phyloP scores from a whole-genome alignment of 2,329 filamentous ascomycete species.

The Xylaria sp. region DNA sequence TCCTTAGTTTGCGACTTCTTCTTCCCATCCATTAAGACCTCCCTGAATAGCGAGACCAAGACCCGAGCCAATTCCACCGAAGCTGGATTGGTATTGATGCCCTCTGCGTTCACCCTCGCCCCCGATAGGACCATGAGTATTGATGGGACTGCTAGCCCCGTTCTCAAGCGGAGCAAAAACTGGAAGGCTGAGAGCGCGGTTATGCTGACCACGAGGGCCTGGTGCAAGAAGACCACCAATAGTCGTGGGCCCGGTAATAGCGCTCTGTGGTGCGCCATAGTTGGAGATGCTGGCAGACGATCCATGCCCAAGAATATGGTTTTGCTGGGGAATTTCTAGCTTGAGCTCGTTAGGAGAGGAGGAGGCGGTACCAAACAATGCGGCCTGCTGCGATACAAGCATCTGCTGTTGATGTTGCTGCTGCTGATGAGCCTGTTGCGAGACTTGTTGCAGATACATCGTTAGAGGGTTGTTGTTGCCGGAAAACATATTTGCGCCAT shows the following conservation, averaged over 20 bases:
- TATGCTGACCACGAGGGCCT: conserved; percentile 70
- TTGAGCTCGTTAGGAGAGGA: conserved; percentile 66
- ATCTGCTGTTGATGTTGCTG: conserved; percentile 79
- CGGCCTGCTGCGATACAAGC: conserved; percentile 79
- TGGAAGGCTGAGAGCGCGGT: conserved; percentile 88
- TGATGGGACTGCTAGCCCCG: conserved; percentile 62
- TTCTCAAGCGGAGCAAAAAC: conserved; percentile 73
- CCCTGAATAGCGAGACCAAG: conserved; percentile 72
- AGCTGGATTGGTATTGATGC: conserved; percentile 74
- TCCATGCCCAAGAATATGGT: conserved; percentile 69
- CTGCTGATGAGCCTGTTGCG: conserved; percentile 76
- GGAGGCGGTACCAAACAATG: conserved; percentile 79
- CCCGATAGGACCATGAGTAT: conserved; percentile 57
- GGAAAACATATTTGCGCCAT: conserved; percentile 76
- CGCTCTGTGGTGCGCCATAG: conserved; percentile 61
- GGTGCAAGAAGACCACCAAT: conserved; percentile 82
- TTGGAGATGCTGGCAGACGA: conserved; percentile 74
- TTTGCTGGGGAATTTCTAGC: conserved; percentile 69
- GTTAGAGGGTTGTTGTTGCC: conserved; percentile 88
- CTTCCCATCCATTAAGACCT: conserved; percentile 74
- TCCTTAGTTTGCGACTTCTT: conserved; percentile 68
- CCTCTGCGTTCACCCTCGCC: conserved; percentile 68
- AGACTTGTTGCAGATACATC: conserved; percentile 89
- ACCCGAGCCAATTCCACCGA: conserved; percentile 66
- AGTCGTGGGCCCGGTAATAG: conserved; percentile 69